Evolutionary conservation across 2,329 filamentous ascomycete species (phyloP).

Genomic region (Blastomyces parvus): DNA sequence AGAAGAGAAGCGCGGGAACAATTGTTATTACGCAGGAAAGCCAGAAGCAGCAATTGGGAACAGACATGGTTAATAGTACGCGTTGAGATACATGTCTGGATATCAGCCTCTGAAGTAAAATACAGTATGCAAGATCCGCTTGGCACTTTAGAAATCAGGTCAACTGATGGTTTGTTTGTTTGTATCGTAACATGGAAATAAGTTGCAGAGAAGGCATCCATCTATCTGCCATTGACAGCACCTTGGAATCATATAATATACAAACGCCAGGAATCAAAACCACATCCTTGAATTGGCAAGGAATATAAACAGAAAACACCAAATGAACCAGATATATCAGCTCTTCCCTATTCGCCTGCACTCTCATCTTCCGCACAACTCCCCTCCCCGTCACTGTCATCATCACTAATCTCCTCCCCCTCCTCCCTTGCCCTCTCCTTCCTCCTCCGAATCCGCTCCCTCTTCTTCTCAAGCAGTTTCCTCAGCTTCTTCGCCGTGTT

Average conservation of each 20-base stretch:
- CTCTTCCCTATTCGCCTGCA: background rate
- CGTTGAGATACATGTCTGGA: background rate
- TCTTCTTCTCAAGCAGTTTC: constrained; percentile 65
- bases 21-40: too few species aligned
- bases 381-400: constrained; percentile 32
- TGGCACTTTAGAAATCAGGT: too few species aligned
- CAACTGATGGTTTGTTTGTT: too few species aligned
- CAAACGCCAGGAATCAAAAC: background rate
- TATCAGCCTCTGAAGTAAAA: background rate
- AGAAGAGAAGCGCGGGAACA: too few species aligned
- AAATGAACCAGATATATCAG: background rate
- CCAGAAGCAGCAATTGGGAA: too few species aligned
- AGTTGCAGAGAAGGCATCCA: too few species aligned
- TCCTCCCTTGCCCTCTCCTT: constrained; percentile 45
- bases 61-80: background rate
- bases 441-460: constrained; percentile 46
- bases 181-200: too few species aligned
- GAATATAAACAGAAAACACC: background rate
- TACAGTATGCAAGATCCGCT: too few species aligned
- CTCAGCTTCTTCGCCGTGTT: constrained; percentile 76
- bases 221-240: too few species aligned
- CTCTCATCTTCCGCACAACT: background rate
- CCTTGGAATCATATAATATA: background rate
- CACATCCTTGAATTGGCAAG: background rate
- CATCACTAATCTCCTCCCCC: constrained; percentile 43